A percentile compares a stretch with the other conserved stretches of the same genome.
Conservation (phyloP, 257 asterid species). For the Dorcoceras hygrometricum region DNA sequence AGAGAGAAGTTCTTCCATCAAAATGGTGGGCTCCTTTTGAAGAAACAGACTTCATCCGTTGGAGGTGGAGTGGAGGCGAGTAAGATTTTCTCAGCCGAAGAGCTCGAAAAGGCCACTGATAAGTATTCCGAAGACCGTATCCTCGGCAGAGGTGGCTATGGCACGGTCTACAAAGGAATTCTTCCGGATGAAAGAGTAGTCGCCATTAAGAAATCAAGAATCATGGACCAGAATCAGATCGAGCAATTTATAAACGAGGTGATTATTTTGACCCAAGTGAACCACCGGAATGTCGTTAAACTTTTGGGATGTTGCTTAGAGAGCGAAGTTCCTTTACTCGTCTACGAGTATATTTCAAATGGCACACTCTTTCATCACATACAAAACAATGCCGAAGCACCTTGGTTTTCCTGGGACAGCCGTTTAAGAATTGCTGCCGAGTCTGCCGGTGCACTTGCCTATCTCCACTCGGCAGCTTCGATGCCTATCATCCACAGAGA, state of each 20-base stretch:
- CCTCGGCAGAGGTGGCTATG: neutral
- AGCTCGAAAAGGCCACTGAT: neutral
- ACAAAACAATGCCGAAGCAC: neutral
- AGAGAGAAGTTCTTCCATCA: constrained; percentile 16
- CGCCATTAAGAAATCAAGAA: constrained; percentile 31
- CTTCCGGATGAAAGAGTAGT: constrained; percentile 20
- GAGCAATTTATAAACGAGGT: too few relatives aligned
- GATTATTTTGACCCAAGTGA: constrained; percentile 32
- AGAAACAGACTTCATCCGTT: constrained; percentile 20
- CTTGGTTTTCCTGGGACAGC: neutral
- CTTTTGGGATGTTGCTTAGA: constrained; percentile 14
- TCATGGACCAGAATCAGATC: constrained; percentile 4
- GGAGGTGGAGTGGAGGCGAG: neutral
- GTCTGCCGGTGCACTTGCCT: neutral
- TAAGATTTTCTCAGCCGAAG: neutral
- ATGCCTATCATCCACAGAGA: neutral
- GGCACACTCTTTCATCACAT: too few relatives aligned
- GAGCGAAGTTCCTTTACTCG: too few relatives aligned
- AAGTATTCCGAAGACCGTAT: neutral
- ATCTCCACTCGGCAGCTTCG: neutral
- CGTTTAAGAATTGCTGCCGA: neutral
- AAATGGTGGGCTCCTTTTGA: constrained; percentile 29
- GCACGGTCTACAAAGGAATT: neutral
- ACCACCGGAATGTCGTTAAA: too few relatives aligned
- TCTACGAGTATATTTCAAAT: too few relatives aligned